These are phyloP conservation scores for Eruca vesicaria DNA, from an alignment of 441 rosid genomes.

Conservation along the genomic window DNA sequence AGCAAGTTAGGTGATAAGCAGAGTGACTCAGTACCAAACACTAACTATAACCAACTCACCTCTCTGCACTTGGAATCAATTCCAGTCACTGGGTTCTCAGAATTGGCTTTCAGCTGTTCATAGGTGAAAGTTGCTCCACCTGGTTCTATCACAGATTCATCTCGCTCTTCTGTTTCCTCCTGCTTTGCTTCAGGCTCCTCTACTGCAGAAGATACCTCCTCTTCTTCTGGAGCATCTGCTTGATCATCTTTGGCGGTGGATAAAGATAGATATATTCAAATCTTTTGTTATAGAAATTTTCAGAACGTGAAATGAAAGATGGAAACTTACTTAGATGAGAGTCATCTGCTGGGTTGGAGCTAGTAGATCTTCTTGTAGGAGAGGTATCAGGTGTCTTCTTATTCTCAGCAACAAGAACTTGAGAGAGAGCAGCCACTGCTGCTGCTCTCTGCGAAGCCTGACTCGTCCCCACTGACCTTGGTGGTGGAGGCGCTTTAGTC, in stretches of 20 bases:
- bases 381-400: slow-evolving; percentile 66
- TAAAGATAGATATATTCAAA: slow-evolving; percentile 8
- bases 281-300: neutral
- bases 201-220: slow-evolving; percentile 46
- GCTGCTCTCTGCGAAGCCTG: slow-evolving; percentile 98
- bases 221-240: slow-evolving; percentile 32
- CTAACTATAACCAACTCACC: slow-evolving; percentile 45
- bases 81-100: slow-evolving; percentile 65
- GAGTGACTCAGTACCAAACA: neutral
- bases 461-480: slow-evolving; percentile 49
- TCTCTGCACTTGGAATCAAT: slow-evolving; percentile 62
- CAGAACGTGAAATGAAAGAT: neutral
- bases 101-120: slow-evolving; percentile 81
- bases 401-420: slow-evolving; percentile 88
- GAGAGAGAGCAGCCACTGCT: slow-evolving; percentile 97
- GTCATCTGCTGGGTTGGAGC: slow-evolving; percentile 55
- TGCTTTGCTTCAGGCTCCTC: slow-evolving; percentile 39
- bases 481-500: slow-evolving; percentile 41
- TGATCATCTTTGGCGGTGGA: slow-evolving; percentile 18
- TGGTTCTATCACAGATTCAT: slow-evolving; percentile 14
- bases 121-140: slow-evolving; percentile 59
- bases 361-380: slow-evolving; percentile 53
- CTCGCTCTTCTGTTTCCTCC: slow-evolving; percentile 33
- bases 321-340: slow-evolving; percentile 46
- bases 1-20: neutral